Conservation (phyloP, 23 red algal species). For the Gracilariopsis chorda region DNA sequence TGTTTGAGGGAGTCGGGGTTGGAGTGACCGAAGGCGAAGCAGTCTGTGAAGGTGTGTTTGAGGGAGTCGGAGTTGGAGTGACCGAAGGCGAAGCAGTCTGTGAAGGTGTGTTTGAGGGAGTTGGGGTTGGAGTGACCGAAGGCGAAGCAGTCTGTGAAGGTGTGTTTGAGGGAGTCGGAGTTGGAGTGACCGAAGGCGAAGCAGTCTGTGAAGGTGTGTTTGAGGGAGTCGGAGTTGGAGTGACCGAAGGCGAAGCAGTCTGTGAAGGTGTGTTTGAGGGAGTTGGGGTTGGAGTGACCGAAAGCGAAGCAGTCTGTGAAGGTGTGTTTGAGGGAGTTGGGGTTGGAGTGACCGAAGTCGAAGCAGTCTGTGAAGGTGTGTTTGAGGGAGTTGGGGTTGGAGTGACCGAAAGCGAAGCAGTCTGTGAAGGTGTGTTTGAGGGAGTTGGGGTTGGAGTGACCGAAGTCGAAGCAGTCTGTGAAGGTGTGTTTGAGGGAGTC, state of each 20-base stretch:
- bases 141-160: no score
- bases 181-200: background rate
- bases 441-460: background rate
- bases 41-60: no score
- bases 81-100: background rate
- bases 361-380: background rate
- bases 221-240: background rate
- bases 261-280: background rate
- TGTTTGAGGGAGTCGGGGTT: no score
- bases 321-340: background rate
- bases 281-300: background rate
- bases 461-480: background rate
- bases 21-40: no score
- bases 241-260: background rate
- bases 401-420: background rate
- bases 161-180: background rate
- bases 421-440: background rate
- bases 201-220: background rate
- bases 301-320: background rate
- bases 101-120: background rate
- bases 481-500: background rate
- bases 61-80: background rate
- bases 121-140: no score
- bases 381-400: background rate
- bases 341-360: background rate